Base-by-base conservation (phyloP, 306 rosid genomes). In the Corylus heterophylla region DNA sequence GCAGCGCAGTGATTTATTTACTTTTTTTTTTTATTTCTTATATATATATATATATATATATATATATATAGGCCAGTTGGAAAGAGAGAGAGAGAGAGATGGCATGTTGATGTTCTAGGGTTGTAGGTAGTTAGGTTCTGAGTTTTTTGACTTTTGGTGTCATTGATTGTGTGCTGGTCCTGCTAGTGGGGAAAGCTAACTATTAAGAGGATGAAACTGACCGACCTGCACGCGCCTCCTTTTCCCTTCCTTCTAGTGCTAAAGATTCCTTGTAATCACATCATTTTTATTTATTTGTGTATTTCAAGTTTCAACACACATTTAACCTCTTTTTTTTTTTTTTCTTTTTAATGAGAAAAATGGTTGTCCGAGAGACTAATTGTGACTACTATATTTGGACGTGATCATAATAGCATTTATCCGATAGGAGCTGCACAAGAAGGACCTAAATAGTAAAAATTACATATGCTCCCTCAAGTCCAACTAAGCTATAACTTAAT, bases 131-230 rank as follows among this genome's bases (percentile, higher is more conserved):
- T 86, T 91, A 88, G 90, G 92, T 91, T 85, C 64, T 73, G 83
- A 62, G 76, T 74, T 75, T 76, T 86, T 85, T 90, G 89, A 92
- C 86, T 91, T 42, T 88, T 86, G 84, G 79, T 77, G 76, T 74
- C 90, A 89, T 83, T 87, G 83, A 86, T 86, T 74, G 84, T 72
- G 49, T 74, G 77, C 74, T 85, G 91, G 87, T 91, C 96, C 93
- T 64, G 76, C 80, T 71, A 51, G 77, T 55, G 76, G 76, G 54
- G 78, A 80, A 79, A 67, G 62, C 67, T 37, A 70, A 67, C 80
- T 66, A 74, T 31, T 1, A 31, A 75, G 83, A 61, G 79, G 77
- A 84, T 74, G 71, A 25, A 74, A 70, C 70, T 78, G 55, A 73
- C 31, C 63, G 79, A 82, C 64, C 61, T 83, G 80, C 68, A 63